A percentile compares a stretch with the other conserved stretches of the same genome.
Evolutionary conservation across 2,329 filamentous ascomycete genomes (phyloP).

Genomic region (Cercospora citrullina): DNA sequence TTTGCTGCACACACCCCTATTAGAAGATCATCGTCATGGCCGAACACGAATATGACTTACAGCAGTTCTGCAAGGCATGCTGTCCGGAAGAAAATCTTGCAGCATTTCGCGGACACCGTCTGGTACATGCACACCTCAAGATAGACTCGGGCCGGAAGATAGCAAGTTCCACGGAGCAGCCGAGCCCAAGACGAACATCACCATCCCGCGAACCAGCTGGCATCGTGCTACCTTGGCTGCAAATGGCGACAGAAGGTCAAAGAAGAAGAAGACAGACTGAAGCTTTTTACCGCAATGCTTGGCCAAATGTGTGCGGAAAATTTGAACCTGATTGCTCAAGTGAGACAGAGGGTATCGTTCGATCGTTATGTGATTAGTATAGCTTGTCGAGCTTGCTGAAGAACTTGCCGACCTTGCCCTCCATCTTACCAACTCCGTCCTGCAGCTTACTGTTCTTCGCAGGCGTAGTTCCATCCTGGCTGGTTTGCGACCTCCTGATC

Average conservation of each 20-base stretch:
- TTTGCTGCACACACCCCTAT: not conserved
- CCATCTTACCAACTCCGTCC: conserved; percentile 18
- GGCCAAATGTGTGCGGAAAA: not conserved
- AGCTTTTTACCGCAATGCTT: not conserved
- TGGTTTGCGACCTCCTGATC: conserved; percentile 13
- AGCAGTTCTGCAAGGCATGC: not conserved
- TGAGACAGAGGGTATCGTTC: not conserved
- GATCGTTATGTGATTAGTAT: conserved; percentile 12
- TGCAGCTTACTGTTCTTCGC: conserved; percentile 16
- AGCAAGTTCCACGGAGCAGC: not conserved
- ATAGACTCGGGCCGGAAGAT: not conserved
- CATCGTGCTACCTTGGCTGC: not conserved
- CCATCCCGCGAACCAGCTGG: not conserved
- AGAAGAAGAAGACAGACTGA: not conserved
- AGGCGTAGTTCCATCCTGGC: conserved; percentile 15
- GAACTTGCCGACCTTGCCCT: conserved; percentile 23
- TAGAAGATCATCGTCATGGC: not conserved
- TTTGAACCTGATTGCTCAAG: not conserved
- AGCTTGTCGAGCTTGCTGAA: conserved; percentile 24
- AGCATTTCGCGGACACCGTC: not conserved
- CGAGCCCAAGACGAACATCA: not conserved
- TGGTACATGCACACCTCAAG: not conserved
- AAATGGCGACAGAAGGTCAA: not conserved
- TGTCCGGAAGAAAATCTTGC: not conserved
- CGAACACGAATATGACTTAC: not conserved